A percentile compares a stretch with the other conserved stretches of the same genome.
These are phyloP conservation scores for Candida schatavii DNA, from an alignment of 805 yeast genomes.

Conservation along the genomic window DNA sequence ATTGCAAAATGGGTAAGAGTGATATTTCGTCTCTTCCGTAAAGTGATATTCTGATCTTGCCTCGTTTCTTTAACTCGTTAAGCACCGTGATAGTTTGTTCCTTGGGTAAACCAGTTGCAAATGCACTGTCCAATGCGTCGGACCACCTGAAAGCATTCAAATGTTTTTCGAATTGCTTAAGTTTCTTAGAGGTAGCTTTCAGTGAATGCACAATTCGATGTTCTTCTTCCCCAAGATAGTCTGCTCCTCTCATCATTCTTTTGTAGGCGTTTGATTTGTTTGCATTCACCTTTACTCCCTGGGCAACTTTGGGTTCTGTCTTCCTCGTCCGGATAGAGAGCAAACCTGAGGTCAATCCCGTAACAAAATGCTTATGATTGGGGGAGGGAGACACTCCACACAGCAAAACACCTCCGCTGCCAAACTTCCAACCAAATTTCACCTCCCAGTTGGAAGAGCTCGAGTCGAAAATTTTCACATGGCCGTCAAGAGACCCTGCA, in stretches of 20 bases:
- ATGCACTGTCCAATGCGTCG: conserved; percentile 88
- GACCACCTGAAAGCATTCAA: conserved; percentile 87
- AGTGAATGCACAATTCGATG: conserved; percentile 64
- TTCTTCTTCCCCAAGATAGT: conserved; percentile 87
- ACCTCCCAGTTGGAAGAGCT: conserved; percentile 74
- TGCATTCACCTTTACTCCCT: conserved; percentile 42
- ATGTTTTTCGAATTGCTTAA: conserved; percentile 78
- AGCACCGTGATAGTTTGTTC: conserved; percentile 81
- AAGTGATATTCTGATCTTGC: conserved; percentile 81
- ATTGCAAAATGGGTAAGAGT: conserved; percentile 79
- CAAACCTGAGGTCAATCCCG: conserved; percentile 88
- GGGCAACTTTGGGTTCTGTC: conserved; percentile 55
- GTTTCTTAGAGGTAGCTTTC: conserved; percentile 48
- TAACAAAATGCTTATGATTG: conserved; percentile 76
- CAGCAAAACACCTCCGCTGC: conserved; percentile 79
- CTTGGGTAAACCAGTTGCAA: conserved; percentile 71
- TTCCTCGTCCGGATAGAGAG: conserved; percentile 86
- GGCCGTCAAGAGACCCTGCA: conserved; percentile 96
- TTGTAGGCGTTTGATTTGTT: conserved; percentile 62
- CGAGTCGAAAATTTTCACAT: conserved; percentile 90
- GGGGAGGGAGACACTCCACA: conserved; percentile 84
- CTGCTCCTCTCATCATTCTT: conserved; percentile 86
- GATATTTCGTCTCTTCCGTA: conserved; percentile 81
- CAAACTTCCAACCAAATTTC: conserved; percentile 96
- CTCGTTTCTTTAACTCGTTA: conserved; percentile 82